These are phyloP conservation scores for Pseudopithomyces chartarum DNA, from an alignment of 2,329 filamentous ascomycete genomes.

Conservation along the genomic window DNA sequence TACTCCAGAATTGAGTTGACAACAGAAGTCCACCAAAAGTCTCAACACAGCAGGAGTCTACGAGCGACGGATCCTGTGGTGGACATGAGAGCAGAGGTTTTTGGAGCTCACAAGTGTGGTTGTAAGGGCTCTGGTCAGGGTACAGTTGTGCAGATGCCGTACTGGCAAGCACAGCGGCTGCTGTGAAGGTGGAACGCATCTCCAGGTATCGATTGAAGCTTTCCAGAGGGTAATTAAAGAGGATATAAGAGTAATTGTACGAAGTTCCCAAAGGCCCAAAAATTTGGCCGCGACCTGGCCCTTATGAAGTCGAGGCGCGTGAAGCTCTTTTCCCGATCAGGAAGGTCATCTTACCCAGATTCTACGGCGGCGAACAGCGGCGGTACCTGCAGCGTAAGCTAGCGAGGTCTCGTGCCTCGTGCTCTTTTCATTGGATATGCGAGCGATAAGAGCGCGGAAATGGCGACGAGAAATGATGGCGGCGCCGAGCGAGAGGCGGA, in stretches of 20 bases:
- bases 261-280: conserved; percentile 12
- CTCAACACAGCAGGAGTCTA: conserved; percentile 68
- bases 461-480: background rate
- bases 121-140: conserved; percentile 53
- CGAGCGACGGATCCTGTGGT: conserved; percentile 36
- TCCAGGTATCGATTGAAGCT: conserved; percentile 9
- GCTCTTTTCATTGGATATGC: conserved; percentile 35
- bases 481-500: conserved; percentile 1
- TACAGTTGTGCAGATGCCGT: conserved; percentile 48
- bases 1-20: conserved; percentile 68
- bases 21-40: conserved; percentile 68
- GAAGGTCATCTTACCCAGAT: conserved; percentile 31
- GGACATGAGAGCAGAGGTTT: conserved; percentile 41
- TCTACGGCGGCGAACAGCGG: conserved; percentile 26
- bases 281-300: conserved; percentile 10
- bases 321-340: conserved; percentile 37
- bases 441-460: conserved; percentile 21
- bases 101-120: conserved; percentile 62
- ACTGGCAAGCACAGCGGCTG: conserved; percentile 24
- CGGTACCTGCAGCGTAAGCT: conserved; percentile 36
- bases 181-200: conserved; percentile 27
- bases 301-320: conserved; percentile 18
- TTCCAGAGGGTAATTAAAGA: conserved; percentile 4
- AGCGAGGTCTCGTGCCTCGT: conserved; percentile 30
- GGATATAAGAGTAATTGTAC: conserved; percentile 8